These are phyloP conservation scores for Aegilops bicornis DNA, from an alignment of 176 grass and related monocot genomes.

Conservation along the genomic window DNA sequence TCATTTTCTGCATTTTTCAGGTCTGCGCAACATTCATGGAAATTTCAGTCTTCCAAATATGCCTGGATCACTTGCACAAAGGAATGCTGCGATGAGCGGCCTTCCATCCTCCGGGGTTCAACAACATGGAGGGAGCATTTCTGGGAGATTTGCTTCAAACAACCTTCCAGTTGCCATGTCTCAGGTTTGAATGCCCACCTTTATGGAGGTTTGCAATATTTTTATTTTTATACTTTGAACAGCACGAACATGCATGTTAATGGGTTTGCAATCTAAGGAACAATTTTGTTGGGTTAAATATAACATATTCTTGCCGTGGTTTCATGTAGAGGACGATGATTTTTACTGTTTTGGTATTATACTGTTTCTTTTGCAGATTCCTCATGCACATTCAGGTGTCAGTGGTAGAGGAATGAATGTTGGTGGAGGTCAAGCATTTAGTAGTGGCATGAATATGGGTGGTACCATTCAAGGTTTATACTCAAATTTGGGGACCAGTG, in stretches of 20 bases:
- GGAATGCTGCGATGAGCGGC: constrained; percentile 76
- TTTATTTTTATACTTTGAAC: background rate
- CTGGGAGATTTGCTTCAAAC: constrained; percentile 81
- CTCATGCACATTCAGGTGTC: constrained; percentile 84
- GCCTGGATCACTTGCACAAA: constrained; percentile 72
- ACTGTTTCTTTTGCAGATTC: constrained; percentile 56
- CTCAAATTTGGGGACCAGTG: constrained; percentile 57
- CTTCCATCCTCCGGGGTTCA: constrained; percentile 85
- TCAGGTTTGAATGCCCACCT: constrained; percentile 63
- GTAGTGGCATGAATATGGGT: constrained; percentile 75
- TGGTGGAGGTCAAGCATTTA: constrained; percentile 75
- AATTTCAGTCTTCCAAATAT: constrained; percentile 85
- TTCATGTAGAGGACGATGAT: constrained; percentile 23
- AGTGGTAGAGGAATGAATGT: constrained; percentile 77
- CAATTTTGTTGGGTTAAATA: constrained; percentile 12
- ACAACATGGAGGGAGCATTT: constrained; percentile 78
- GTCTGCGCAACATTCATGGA: constrained; percentile 81
- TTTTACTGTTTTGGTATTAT: constrained; percentile 21
- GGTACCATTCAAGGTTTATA: constrained; percentile 83
- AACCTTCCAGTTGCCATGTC: constrained; percentile 87
- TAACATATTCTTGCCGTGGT: background rate
- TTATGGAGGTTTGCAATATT: constrained; percentile 5
- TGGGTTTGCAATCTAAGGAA: constrained; percentile 9
- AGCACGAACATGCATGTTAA: constrained; percentile 13
- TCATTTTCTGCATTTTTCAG: constrained; percentile 39